Conservation (phyloP, 371 early-diverging fungal species). For the Haplosporangium sp. region DNA sequence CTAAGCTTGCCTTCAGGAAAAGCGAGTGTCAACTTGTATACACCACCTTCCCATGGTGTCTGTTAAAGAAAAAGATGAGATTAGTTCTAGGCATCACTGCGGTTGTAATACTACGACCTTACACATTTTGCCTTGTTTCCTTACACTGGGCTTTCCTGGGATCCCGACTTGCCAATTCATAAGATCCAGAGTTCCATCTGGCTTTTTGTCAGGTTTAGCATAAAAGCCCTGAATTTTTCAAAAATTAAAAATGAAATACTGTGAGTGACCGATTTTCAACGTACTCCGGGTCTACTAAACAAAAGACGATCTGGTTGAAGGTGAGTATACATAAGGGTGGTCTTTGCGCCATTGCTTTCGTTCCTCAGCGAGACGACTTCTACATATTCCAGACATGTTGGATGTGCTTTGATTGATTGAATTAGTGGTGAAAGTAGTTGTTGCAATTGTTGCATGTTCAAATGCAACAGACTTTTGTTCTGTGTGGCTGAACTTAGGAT, state of each 20-base stretch:
- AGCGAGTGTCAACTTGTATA: slow-evolving; percentile 90
- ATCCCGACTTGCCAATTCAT: slow-evolving; percentile 96
- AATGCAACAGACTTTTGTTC: background rate
- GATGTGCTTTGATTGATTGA: background rate
- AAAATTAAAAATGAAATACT: background rate
- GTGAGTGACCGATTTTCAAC: background rate
- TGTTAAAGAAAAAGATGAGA: slow-evolving; percentile 27
- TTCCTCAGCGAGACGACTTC: slow-evolving; percentile 90
- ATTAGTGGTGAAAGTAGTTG: background rate
- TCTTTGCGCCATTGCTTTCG: slow-evolving; percentile 98
- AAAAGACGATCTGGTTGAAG: background rate
- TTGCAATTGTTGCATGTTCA: background rate
- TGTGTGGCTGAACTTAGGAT: background rate
- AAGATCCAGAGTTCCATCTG: slow-evolving; percentile 85
- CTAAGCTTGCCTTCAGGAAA: slow-evolving; percentile 87
- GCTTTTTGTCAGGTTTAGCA: slow-evolving; percentile 88
- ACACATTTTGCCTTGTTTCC: slow-evolving; percentile 1
- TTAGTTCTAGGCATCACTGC: background rate
- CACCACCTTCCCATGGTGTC: slow-evolving; percentile 97
- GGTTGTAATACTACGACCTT: background rate
- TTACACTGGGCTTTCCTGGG: slow-evolving; percentile 86
- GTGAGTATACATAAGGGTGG: slow-evolving; percentile 84
- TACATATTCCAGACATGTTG: slow-evolving; percentile 75
- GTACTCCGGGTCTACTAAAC: background rate
- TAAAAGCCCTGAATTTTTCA: slow-evolving; percentile 75